These are phyloP conservation scores for Blastobotrys muscicola DNA, from an alignment of 805 yeast species.

Conservation along the genomic window DNA sequence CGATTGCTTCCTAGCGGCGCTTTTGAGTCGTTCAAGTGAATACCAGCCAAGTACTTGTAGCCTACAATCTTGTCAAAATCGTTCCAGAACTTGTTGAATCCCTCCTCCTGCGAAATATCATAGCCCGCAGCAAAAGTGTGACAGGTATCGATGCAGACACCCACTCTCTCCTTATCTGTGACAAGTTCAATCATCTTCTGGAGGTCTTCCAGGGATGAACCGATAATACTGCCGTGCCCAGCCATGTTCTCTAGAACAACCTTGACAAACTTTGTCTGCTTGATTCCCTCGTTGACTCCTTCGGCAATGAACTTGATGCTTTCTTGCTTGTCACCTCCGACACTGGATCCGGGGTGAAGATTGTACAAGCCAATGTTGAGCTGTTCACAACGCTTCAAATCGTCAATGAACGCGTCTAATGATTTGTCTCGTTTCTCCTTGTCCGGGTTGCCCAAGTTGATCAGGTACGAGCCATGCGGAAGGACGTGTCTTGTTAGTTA, in stretches of 20 bases:
- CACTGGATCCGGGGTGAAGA: slow-evolving; percentile 79
- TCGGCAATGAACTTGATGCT: slow-evolving; percentile 65
- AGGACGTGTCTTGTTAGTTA: slow-evolving; percentile 43
- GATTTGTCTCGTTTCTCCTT: slow-evolving; percentile 67
- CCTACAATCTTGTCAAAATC: slow-evolving; percentile 72
- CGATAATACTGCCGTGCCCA: slow-evolving; percentile 88
- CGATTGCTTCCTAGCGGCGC: slow-evolving; percentile 86
- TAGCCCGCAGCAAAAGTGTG: slow-evolving; percentile 96
- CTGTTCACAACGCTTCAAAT: slow-evolving; percentile 75
- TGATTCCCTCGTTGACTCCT: slow-evolving; percentile 70
- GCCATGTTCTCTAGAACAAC: slow-evolving; percentile 96
- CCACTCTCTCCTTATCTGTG: slow-evolving; percentile 77
- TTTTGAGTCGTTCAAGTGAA: slow-evolving; percentile 91
- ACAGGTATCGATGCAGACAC: slow-evolving; percentile 94
- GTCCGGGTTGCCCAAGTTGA: slow-evolving; percentile 89
- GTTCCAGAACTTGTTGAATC: slow-evolving; percentile 60
- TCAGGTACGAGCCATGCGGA: slow-evolving; percentile 93
- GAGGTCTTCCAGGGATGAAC: slow-evolving; percentile 70
- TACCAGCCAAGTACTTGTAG: slow-evolving; percentile 58
- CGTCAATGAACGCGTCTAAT: slow-evolving; percentile 72
- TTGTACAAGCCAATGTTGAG: slow-evolving; percentile 80
- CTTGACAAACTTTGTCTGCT: slow-evolving; percentile 66
- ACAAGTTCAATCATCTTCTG: slow-evolving; percentile 63
- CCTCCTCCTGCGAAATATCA: slow-evolving; percentile 56
- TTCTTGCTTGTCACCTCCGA: slow-evolving; percentile 56